phyloP scores from a whole-genome alignment of 1,284 basidiomycete genomes.

The Thecaphora frezii region DNA sequence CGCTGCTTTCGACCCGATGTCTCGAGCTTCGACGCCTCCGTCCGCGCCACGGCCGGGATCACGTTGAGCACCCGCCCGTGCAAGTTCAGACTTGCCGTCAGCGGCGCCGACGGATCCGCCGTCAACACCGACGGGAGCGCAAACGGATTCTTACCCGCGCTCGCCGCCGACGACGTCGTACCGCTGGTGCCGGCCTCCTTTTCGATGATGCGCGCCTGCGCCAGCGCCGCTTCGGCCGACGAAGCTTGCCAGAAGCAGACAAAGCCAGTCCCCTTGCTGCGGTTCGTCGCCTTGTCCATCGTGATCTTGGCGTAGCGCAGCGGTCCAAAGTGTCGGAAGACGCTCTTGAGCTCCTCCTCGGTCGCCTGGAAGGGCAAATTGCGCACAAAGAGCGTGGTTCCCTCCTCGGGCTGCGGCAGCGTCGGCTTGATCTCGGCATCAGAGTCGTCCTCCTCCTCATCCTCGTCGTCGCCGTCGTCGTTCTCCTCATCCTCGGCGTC shows the following conservation, averaged over 20 bases:
- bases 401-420: conserved; percentile 60
- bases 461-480: conserved; percentile 42
- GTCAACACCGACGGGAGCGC: conserved; percentile 63
- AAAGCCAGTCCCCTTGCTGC: conserved; percentile 92
- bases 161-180: conserved; percentile 6
- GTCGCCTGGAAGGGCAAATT: conserved; percentile 86
- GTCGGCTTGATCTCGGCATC: conserved; percentile 57
- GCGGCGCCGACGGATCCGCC: conserved; percentile 86
- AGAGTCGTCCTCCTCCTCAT: conserved; percentile 58
- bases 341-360: conserved; percentile 50
- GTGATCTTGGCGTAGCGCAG: conserved; percentile 91
- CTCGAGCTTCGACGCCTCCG: conserved; percentile 80
- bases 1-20: conserved; percentile 76
- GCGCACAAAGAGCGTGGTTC: conserved; percentile 89
- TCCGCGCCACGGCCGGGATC: conserved; percentile 83
- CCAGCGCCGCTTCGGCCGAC: conserved; percentile 82
- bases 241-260: conserved; percentile 95
- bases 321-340: conserved; percentile 73
- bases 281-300: conserved; percentile 77
- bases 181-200: conserved; percentile 33
- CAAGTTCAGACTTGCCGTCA: conserved; percentile 80
- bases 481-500: conserved; percentile 59
- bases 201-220: conserved; percentile 66
- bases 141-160: conserved; percentile 48
- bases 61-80: conserved; percentile 92